Base-by-base conservation (phyloP, 805 yeast genomes). In the Blastobotrys americana region DNA sequence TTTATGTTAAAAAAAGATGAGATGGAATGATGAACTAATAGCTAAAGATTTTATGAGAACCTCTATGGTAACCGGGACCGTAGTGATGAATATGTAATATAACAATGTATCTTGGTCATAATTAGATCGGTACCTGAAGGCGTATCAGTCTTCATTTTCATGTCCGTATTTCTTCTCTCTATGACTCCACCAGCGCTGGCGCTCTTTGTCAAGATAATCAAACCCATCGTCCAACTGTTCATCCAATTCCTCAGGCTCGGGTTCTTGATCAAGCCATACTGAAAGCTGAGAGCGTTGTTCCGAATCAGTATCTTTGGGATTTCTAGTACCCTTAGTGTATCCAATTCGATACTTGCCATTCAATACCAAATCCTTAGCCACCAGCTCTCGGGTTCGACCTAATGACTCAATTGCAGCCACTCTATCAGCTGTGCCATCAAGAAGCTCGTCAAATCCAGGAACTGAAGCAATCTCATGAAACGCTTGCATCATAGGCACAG, bases 401-500 rank as follows among this genome's bases (percentile, higher is more conserved):
- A 85, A 66, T 0, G 86, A 74, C 63, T 85, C 95, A 41, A 85
- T 85, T 20, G 79, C 90, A 3, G 76, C 72, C 2, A 85, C 84
- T 41, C 95, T 66, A 42, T 79, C 77, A 6, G 76, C 63, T 0
- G 90, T 80, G 41, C 81, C 84, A 15, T 74, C 72, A 22, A 85
- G 63, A 18, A 84, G 64, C 46, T 78, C 73, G 37, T 82, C 80
- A 52, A 85, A 85, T 5, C 82, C 84, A 0, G 85, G 83, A 61
- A 77, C 79, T 2, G 76, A 66, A 1, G 81, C 80, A 42, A 85
- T 82, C 57, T 85, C 94, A 47, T 83, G 77, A 59, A 85, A 85
- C 3, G 90, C 94, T 53, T 89, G 73, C 94, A 85, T 83, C 94
- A 85, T 84, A 1, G 90, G 89, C 2, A 83, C 82, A 5, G 86